Base-by-base conservation (phyloP, 1,284 basidiomycete genomes). In the Abortiporus biennis region DNA sequence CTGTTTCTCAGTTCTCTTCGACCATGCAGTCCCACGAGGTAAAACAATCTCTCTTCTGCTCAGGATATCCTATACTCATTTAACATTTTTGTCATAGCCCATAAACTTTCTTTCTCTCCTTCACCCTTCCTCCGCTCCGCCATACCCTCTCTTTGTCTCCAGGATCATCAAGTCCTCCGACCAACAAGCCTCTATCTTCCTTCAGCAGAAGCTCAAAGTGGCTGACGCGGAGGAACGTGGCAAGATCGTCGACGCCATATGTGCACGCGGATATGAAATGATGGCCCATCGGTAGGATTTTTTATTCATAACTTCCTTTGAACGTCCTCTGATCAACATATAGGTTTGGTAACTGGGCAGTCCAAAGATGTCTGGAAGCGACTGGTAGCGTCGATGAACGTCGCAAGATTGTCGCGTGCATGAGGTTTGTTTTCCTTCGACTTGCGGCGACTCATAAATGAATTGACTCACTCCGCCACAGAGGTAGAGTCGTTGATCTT, bases 331-430 rank as follows among this genome's bases (percentile, higher is more conserved):
- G 17, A 13, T 23, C 25, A 6, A 24, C 6, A 24, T 24, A 17
- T 48, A 89, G 85, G 8, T 90, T 90, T 51, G 86, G 86, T 2
- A 90, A 90, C 53, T 90, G 86, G 86, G 86, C 86, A 0, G 85
- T 89, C 24, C 86, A 90, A 59, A 68, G 86, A 43, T 90, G 87
- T 57, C 66, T 90, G 3, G 86, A 89, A 54, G 81, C 83, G 3
- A 79, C 85, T 44, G 70, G 80, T 21, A 78, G 74, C 36, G 57
- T 69, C 23, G 81, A 86, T 36, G 87, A 90, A 55, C 67, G 83
- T 47, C 71, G 80, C 32, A 86, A 87, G 65, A 84, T 90, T 33
- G 85, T 88, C 24, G 61, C 65, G 16, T 90, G 86, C 54, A 89
- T 90, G 86, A 76, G 79, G 85, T 86, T 47, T 6, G 54, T 49